phyloP scores from a whole-genome alignment of 257 asterid genomes.

The Nicotiana paniculata region DNA sequence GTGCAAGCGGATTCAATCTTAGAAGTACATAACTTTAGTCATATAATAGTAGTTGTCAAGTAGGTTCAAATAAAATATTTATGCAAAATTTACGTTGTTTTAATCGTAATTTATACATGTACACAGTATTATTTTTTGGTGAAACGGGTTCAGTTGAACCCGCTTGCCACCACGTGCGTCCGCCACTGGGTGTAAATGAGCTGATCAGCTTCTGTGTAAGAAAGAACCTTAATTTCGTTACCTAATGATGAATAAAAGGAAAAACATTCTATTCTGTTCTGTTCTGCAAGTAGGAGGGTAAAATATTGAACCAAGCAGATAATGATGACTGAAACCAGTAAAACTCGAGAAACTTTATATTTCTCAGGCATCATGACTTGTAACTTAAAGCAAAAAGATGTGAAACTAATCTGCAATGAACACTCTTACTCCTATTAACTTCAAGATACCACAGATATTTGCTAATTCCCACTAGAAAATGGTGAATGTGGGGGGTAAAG shows the following conservation, averaged over 20 bases:
- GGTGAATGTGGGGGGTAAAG: too few relatives aligned
- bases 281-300: neutral
- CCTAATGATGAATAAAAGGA: neutral
- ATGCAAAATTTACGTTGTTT: too few relatives aligned
- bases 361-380: neutral
- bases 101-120: too few relatives aligned
- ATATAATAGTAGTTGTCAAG: too few relatives aligned
- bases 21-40: too few relatives aligned
- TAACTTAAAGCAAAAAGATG: neutral
- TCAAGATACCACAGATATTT: too few relatives aligned
- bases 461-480: too few relatives aligned
- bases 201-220: neutral
- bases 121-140: too few relatives aligned
- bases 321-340: neutral
- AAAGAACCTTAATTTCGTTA: neutral
- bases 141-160: too few relatives aligned
- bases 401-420: neutral
- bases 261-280: neutral
- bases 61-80: too few relatives aligned
- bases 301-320: neutral
- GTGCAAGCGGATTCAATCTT: too few relatives aligned
- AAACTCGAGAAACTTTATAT: neutral
- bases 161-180: too few relatives aligned
- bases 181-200: neutral
- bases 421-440: neutral